Conservation (phyloP, 2,329 filamentous ascomycete genomes). For the Venturia carpophila region DNA sequence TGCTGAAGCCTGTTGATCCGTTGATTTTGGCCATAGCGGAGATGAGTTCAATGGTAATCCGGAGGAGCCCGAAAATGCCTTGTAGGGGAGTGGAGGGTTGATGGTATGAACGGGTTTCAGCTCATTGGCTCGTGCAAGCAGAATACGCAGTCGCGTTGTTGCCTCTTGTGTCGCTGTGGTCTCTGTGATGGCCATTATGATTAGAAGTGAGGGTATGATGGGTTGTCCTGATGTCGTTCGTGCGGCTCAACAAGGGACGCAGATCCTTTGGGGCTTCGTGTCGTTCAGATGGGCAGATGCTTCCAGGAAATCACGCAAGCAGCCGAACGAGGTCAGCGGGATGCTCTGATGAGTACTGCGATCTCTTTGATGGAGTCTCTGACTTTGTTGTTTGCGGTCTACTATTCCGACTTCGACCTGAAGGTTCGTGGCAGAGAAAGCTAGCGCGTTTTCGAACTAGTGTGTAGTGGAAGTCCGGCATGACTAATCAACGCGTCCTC, state of each 20-base stretch:
- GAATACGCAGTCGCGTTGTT: conserved; percentile 30
- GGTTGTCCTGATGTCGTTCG: not conserved
- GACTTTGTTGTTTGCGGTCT: conserved; percentile 1
- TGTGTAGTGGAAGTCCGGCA: not conserved
- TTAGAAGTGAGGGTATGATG: not conserved
- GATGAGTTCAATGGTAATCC: conserved; percentile 25
- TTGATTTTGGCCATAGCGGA: conserved; percentile 26
- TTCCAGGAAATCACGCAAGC: not conserved
- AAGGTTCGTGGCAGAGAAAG: too few relatives aligned
- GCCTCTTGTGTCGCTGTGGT: conserved; percentile 26
- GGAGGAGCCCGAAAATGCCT: conserved; percentile 30
- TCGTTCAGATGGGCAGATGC: not conserved
- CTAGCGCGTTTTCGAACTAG: too few relatives aligned
- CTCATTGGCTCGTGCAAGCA: conserved; percentile 35
- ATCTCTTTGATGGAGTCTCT: not conserved
- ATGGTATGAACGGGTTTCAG: conserved; percentile 35
- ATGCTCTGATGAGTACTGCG: not conserved
- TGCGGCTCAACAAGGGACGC: conserved; percentile 1
- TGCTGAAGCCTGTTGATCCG: conserved; percentile 22
- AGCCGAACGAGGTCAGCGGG: not conserved
- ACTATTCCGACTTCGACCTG: not conserved
- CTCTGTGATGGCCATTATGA: conserved; percentile 26
- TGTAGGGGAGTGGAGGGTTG: conserved; percentile 38
- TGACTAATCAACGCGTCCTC: not conserved
- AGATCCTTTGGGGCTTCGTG: not conserved